Percentiles rank a stretch among this genome's conserved stretches.
phyloP scores from a whole-genome alignment of 371 early-diverging fungal species.

The Saksenaea oblongispora region DNA sequence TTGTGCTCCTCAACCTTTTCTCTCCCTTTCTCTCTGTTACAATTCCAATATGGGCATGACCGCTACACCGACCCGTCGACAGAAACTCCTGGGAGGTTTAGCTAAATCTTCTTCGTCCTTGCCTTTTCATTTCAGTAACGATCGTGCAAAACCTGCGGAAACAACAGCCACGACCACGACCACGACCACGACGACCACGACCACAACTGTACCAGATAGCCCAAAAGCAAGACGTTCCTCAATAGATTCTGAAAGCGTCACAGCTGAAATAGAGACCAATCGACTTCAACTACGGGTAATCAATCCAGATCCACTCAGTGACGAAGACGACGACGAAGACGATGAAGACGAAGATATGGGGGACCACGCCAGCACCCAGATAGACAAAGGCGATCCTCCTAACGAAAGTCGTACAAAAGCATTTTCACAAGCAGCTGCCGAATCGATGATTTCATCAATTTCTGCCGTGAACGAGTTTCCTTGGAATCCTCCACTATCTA shows the following conservation, averaged over 20 bases:
- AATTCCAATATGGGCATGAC: slow-evolving; percentile 7
- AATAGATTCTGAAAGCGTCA: not conserved
- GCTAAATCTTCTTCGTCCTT: not conserved
- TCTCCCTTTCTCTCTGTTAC: slow-evolving; percentile 5
- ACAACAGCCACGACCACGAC: too few relatives aligned
- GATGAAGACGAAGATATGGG: slow-evolving; percentile 1
- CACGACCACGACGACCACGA: too few relatives aligned
- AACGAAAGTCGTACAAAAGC: not conserved
- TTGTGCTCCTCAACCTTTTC: not conserved
- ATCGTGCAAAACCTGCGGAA: not conserved
- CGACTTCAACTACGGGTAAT: slow-evolving; percentile 17
- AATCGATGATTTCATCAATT: slow-evolving; percentile 8
- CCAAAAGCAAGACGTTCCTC: not conserved
- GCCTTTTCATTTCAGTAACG: not conserved
- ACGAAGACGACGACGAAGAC: slow-evolving; percentile 12
- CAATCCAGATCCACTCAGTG: slow-evolving; percentile 25
- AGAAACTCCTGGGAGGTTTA: not conserved
- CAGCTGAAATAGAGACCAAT: not conserved
- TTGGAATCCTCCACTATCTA: not conserved
- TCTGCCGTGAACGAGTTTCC: slow-evolving; percentile 7
- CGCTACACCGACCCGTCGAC: not conserved
- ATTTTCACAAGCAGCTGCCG: not conserved
- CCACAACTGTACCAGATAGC: not conserved
- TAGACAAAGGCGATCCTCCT: not conserved
- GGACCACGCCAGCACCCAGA: not conserved